These are phyloP conservation scores for Saturnispora gosingensis DNA, from an alignment of 805 yeast genomes.

Conservation along the genomic window DNA sequence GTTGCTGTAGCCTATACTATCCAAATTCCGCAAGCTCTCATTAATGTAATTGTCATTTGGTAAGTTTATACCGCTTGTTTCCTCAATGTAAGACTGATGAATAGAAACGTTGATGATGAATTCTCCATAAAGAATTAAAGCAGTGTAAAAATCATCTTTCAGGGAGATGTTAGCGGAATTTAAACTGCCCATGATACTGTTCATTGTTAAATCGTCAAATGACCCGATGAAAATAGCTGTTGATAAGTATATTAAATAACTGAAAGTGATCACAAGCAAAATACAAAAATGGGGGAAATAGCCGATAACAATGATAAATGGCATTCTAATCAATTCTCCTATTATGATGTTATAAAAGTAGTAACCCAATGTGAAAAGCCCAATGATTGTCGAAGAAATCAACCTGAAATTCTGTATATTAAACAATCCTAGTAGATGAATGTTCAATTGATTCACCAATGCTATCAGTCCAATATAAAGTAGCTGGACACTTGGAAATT, in stretches of 20 bases:
- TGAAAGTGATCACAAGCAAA: constrained; percentile 38
- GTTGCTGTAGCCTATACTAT: constrained; percentile 20
- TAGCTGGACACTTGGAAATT: constrained; percentile 44
- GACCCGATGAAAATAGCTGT: constrained; percentile 52
- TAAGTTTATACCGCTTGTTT: constrained; percentile 38
- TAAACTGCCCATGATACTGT: constrained; percentile 22
- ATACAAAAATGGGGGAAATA: constrained; percentile 60
- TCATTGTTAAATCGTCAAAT: constrained; percentile 26
- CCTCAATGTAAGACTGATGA: constrained; percentile 54
- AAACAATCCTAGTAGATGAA: constrained; percentile 55
- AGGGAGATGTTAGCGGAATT: constrained; percentile 31
- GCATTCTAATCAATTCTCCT: constrained; percentile 40
- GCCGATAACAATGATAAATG: constrained; percentile 47
- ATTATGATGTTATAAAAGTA: constrained; percentile 32
- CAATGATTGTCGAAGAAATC: constrained; percentile 53
- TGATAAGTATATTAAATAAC: constrained; percentile 42
- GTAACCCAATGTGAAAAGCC: constrained; percentile 41
- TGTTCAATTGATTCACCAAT: constrained; percentile 45
- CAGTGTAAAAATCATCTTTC: constrained; percentile 59
- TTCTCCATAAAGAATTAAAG: constrained; percentile 49
- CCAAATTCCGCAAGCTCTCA: background rate
- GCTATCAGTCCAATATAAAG: constrained; percentile 46
- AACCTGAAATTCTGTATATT: constrained; percentile 47
- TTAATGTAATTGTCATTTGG: constrained; percentile 53
- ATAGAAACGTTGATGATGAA: constrained; percentile 62